Percentiles rank a stretch among this genome's conserved stretches.
phyloP scores from a whole-genome alignment of 2,329 filamentous ascomycete genomes.

The Cladosporium phlei region DNA sequence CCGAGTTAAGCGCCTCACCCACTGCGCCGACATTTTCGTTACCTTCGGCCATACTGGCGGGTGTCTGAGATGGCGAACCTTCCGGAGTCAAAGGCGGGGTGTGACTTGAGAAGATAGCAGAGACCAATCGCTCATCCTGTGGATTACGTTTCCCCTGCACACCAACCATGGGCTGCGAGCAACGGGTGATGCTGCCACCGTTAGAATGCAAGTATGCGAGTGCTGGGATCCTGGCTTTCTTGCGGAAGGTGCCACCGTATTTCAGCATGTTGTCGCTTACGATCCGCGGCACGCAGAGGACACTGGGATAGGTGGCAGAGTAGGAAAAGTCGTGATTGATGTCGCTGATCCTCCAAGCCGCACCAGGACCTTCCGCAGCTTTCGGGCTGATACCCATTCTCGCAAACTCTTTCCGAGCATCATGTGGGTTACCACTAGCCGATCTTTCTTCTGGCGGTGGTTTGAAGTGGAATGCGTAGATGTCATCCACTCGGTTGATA shows the following conservation, averaged over 20 bases:
- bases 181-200: slow-evolving; percentile 92
- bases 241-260: slow-evolving; percentile 85
- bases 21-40: not conserved
- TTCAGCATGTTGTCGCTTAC: slow-evolving; percentile 98
- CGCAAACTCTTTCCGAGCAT: slow-evolving; percentile 77
- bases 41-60: slow-evolving; percentile 1
- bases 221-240: slow-evolving; percentile 79
- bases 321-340: slow-evolving; percentile 91
- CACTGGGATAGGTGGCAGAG: slow-evolving; percentile 83
- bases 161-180: slow-evolving; percentile 85
- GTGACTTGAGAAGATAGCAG: slow-evolving; percentile 78
- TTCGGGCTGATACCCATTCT: slow-evolving; percentile 84
- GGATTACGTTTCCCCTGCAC: slow-evolving; percentile 79
- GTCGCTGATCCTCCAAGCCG: slow-evolving; percentile 81
- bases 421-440: slow-evolving; percentile 78
- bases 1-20: not conserved
- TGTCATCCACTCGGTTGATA: slow-evolving; percentile 74
- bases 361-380: slow-evolving; percentile 52
- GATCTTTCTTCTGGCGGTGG: slow-evolving; percentile 60
- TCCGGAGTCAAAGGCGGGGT: slow-evolving; percentile 18
- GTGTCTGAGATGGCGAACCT: slow-evolving; percentile 12
- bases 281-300: slow-evolving; percentile 76
- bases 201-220: slow-evolving; percentile 96
- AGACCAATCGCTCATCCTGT: slow-evolving; percentile 90
- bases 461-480: slow-evolving; percentile 85